Percentiles rank a stretch among this genome's conserved stretches.
phyloP scores from a whole-genome alignment of 2,329 filamentous ascomycete genomes.

The Ceratocystis ficicola region DNA sequence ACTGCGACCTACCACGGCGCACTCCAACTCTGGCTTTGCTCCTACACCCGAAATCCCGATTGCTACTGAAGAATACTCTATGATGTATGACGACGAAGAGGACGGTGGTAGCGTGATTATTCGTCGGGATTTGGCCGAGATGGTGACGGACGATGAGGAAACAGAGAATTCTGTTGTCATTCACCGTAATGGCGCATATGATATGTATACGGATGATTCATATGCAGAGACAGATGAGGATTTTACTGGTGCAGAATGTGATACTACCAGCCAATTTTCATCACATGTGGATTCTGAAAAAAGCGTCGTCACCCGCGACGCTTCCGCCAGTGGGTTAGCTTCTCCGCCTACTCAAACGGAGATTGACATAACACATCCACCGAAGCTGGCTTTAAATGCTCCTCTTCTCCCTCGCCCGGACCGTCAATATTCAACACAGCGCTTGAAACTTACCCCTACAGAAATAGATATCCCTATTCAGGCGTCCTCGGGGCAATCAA shows the following conservation, averaged over 20 bases:
- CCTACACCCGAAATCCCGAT: conserved; percentile 75
- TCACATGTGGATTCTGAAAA: conserved; percentile 25
- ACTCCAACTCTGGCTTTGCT: conserved; percentile 36
- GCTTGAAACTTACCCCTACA: neutral
- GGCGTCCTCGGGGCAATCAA: neutral
- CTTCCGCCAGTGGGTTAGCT: conserved; percentile 16
- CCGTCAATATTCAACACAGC: conserved; percentile 9
- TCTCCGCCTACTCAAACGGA: conserved; percentile 19
- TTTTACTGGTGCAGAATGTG: conserved; percentile 24
- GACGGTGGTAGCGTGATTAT: conserved; percentile 52
- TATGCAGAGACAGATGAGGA: conserved; percentile 36
- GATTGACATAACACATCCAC: conserved; percentile 18
- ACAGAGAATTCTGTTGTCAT: conserved; percentile 22
- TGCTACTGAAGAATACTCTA: conserved; percentile 58
- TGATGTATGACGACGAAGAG: conserved; percentile 43
- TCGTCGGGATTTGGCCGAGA: conserved; percentile 53
- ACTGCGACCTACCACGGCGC: conserved; percentile 34
- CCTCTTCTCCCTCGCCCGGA: conserved; percentile 27
- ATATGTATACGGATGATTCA: conserved; percentile 32
- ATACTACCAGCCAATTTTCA: conserved; percentile 29
- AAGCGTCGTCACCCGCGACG: conserved; percentile 27
- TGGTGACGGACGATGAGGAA: conserved; percentile 33
- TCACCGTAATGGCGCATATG: conserved; percentile 19
- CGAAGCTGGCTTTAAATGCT: conserved; percentile 25
- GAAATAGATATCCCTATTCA: conserved; percentile 5